Evolutionary conservation across 2,329 filamentous ascomycete genomes (phyloP).

Genomic region (Stachybotrys echinatus): DNA sequence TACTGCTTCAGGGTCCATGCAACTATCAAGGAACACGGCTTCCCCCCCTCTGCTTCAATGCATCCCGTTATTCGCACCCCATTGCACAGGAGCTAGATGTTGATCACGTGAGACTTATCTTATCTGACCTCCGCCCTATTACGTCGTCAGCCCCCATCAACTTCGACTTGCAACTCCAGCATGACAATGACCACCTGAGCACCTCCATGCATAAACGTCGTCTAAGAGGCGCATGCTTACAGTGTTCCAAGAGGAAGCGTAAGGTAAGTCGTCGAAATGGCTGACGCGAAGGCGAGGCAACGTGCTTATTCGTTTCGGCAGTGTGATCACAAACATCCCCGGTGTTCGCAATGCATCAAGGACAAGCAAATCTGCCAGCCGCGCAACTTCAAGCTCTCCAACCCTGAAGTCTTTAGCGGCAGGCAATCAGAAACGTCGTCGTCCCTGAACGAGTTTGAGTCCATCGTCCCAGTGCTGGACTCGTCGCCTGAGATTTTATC

Average conservation of each 20-base stretch:
- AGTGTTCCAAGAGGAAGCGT: constrained; percentile 8
- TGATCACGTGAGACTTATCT: no score
- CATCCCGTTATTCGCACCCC: no score
- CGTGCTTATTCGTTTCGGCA: background rate
- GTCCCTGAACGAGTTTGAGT: background rate
- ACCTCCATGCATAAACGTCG: constrained; percentile 1
- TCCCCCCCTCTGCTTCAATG: no score
- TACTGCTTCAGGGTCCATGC: no score
- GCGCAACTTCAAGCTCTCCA: constrained; percentile 10
- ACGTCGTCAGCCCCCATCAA: no score
- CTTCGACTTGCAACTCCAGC: no score
- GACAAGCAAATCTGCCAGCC: constrained; percentile 7
- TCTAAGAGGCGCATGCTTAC: constrained; percentile 8
- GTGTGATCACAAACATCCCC: constrained; percentile 11
- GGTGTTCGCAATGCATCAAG: constrained; percentile 9
- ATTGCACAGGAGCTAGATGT: no score
- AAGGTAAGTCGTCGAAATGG: constrained; percentile 4
- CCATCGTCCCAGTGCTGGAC: no score
- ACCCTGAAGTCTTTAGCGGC: background rate
- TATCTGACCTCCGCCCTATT: no score
- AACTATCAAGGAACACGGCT: no score
- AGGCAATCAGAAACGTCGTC: background rate
- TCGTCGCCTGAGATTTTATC: no score
- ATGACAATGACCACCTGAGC: no score
- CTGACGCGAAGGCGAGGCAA: background rate